A percentile compares a stretch with the other conserved stretches of the same genome.
phyloP scores from a whole-genome alignment of 2,329 filamentous ascomycete species.

The Dryadomyces quercivorus region DNA sequence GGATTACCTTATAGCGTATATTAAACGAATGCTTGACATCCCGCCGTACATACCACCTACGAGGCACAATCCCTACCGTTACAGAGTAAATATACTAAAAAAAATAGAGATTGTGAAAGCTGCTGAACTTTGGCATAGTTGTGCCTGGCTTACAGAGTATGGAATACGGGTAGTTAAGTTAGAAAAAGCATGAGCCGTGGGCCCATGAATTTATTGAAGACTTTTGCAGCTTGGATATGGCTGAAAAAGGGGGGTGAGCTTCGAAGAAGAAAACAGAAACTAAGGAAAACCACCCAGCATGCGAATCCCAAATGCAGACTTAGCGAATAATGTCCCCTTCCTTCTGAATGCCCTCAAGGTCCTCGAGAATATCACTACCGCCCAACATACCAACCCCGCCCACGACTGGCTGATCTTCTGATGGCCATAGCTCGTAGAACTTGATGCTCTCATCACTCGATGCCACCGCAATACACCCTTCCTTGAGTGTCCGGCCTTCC shows the following conservation, averaged over 20 bases:
- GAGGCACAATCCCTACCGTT: too few relatives aligned
- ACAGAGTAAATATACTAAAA: too few relatives aligned
- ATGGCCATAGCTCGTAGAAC: conserved; percentile 91
- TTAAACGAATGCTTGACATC: too few relatives aligned
- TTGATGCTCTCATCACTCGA: conserved; percentile 87
- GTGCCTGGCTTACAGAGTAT: too few relatives aligned
- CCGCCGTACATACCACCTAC: too few relatives aligned
- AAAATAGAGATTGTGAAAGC: too few relatives aligned
- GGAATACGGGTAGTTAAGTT: too few relatives aligned
- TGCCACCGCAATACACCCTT: conserved; percentile 82
- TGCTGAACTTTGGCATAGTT: too few relatives aligned
- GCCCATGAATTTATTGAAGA: too few relatives aligned
- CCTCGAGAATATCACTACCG: conserved; percentile 76
- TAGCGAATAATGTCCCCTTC: conserved; percentile 62
- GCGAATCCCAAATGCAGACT: neutral
- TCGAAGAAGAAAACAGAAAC: neutral
- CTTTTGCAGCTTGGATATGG: too few relatives aligned
- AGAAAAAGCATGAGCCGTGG: too few relatives aligned
- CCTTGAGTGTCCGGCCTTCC: conserved; percentile 43
- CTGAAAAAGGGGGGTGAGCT: neutral
- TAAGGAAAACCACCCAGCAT: neutral
- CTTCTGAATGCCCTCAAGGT: conserved; percentile 66
- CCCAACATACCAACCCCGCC: conserved; percentile 52
- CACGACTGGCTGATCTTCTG: conserved; percentile 40
- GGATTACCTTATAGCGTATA: too few relatives aligned